Evolutionary conservation across 179 eudicot species (phyloP), one percentile per base, ranked within the genome.

Genomic region (Spergularia azorica): DNA sequence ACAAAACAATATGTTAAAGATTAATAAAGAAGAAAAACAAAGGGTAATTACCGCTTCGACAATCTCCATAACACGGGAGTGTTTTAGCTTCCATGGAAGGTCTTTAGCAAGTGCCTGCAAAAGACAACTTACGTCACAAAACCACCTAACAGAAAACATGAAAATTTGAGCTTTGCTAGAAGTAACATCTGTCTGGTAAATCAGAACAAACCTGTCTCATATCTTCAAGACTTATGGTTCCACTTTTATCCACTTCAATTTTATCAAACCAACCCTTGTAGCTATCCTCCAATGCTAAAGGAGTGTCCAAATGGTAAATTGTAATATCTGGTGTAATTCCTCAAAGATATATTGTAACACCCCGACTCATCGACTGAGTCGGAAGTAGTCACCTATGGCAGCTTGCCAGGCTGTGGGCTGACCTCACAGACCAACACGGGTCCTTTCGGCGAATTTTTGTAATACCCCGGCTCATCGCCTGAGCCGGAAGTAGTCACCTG

Each of bases 51-150:
- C 99, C 85, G 99, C 99, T 86, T 93, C 88, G 77, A 95, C 88
- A 79, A 95, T 93, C 80, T 95, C 99, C 73, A 78, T 74, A 78
- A 91, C 99, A 43, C 97, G 89, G 6, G 97, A 85, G 54, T 95
- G 95, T 84, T 91, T 95, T 80, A 91, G 70, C 85, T 82, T 95
- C 97, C 97, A 95, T n/a, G 99, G 99, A 73, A 89, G 91, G 79
- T 95, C 99, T 82, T 95, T 90, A 65, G 95, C 94, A 82, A 95
- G 92, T 32, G 98, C 99, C 95, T 94, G 86, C 84, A 72, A 46
- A 75, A 69, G 74, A 73, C 12, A 20, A 61, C 13, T 71, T 60
- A 7, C 1, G 14, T 60, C 5, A 71, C 16, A 71, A 18, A 48
- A 17, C 1, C 20, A n/a, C 36, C 13, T 5, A 5, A 38, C 58